Conservation (phyloP, 2,329 filamentous ascomycete species). For the Whalleya microplaca region DNA sequence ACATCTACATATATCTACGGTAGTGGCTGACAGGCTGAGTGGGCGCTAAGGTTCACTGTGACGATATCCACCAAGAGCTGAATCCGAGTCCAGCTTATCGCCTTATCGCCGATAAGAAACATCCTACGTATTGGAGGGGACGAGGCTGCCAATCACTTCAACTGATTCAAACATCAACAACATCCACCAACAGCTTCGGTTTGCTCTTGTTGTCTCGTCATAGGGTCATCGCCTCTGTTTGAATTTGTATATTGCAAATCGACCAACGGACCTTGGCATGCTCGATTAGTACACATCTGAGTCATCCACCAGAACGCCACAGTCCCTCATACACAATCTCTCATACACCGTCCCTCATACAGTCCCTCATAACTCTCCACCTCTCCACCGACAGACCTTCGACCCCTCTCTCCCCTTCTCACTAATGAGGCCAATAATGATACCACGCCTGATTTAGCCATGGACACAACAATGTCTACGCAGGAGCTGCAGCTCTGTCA, state of each 20-base stretch:
- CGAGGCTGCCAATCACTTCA: neutral
- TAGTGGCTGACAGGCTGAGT: no score
- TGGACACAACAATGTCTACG: slow-evolving; percentile 61
- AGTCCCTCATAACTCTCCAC: neutral
- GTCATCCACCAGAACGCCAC: neutral
- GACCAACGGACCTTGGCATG: neutral
- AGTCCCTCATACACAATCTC: neutral
- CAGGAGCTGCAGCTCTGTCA: slow-evolving; percentile 84
- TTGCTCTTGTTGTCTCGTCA: neutral
- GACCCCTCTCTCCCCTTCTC: neutral
- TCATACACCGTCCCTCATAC: neutral
- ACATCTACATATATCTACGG: neutral
- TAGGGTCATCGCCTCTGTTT: neutral
- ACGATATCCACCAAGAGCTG: neutral
- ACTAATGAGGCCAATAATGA: slow-evolving; percentile 22
- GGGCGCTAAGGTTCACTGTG: neutral
- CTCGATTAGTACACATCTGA: neutral
- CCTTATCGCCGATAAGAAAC: slow-evolving; percentile 21
- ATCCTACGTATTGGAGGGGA: slow-evolving; percentile 19
- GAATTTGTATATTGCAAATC: slow-evolving; percentile 22
- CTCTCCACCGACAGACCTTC: neutral
- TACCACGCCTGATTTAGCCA: slow-evolving; percentile 35
- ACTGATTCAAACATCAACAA: slow-evolving; percentile 10
- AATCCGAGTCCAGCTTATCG: slow-evolving; percentile 7
- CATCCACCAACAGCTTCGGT: neutral